A percentile compares a stretch with the other conserved stretches of the same genome.
phyloP scores from a whole-genome alignment of 192 early-diverging fungal species.

The Chytriomyces sp. region DNA sequence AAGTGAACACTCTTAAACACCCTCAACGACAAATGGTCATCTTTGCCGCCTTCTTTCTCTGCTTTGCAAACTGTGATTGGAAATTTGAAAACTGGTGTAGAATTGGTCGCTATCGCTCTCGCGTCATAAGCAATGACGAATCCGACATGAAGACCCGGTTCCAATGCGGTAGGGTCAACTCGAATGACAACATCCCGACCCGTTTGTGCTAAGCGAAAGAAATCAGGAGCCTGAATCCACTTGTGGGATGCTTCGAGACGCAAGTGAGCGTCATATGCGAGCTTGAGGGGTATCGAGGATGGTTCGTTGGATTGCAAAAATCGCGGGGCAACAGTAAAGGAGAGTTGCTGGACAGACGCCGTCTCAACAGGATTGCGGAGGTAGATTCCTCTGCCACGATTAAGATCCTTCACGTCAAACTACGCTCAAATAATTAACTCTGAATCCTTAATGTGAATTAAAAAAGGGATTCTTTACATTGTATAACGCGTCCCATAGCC shows the following conservation, averaged over 20 bases:
- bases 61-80: constrained; percentile 92
- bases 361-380: constrained; percentile 78
- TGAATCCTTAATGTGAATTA: not conserved
- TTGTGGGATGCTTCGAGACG: constrained; percentile 65
- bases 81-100: constrained; percentile 61
- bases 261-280: constrained; percentile 78
- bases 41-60: constrained; percentile 25
- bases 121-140: constrained; percentile 72
- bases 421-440: too few species aligned
- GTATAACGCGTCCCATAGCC: not conserved
- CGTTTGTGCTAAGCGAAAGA: constrained; percentile 9
- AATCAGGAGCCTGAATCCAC: constrained; percentile 65
- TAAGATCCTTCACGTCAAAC: constrained; percentile 32
- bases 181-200: constrained; percentile 66
- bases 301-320: constrained; percentile 69
- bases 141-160: constrained; percentile 78
- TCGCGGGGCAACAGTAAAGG: constrained; percentile 46
- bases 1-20: constrained; percentile 63
- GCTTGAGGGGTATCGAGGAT: constrained; percentile 57
- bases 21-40: constrained; percentile 42
- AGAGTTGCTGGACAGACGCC: not conserved
- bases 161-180: constrained; percentile 81
- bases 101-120: not conserved
- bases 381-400: constrained; percentile 78
- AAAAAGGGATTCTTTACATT: not conserved